phyloP scores from a whole-genome alignment of 2,329 filamentous ascomycete species.

The Xylariaceae sp. region DNA sequence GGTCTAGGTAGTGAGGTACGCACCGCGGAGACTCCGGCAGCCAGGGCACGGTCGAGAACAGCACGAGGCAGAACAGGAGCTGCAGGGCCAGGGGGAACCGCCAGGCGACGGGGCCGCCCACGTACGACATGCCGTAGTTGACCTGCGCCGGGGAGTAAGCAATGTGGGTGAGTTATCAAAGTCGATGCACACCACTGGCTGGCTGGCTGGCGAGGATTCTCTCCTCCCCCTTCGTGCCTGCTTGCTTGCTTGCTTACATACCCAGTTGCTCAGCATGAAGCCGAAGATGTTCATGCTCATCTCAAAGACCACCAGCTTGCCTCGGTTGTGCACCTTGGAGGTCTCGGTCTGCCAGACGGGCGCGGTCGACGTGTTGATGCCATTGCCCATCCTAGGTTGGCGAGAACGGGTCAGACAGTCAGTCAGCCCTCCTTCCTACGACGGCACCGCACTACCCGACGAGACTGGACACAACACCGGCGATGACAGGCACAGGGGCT shows the following conservation, averaged over 20 bases:
- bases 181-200: no score
- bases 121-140: conserved; percentile 22
- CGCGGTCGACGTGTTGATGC: conserved; percentile 24
- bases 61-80: conserved; percentile 24
- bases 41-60: conserved; percentile 20
- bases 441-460: no score
- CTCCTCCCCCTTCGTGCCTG: no score
- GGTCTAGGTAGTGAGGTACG: background rate
- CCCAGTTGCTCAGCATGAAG: conserved; percentile 23
- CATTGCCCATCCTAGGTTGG: conserved; percentile 36
- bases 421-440: no score
- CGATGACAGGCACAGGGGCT: no score
- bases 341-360: conserved; percentile 27
- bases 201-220: no score
- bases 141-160: no score
- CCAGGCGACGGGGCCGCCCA: conserved; percentile 24
- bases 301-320: conserved; percentile 23
- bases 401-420: no score
- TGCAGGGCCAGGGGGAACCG: conserved; percentile 32
- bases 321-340: conserved; percentile 19
- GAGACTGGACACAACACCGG: no score
- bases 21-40: conserved; percentile 21
- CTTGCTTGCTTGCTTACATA: no score
- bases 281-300: conserved; percentile 23
- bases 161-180: no score